phyloP scores from a whole-genome alignment of 176 grass and related monocot genomes.

The Aegilops umbellulata region DNA sequence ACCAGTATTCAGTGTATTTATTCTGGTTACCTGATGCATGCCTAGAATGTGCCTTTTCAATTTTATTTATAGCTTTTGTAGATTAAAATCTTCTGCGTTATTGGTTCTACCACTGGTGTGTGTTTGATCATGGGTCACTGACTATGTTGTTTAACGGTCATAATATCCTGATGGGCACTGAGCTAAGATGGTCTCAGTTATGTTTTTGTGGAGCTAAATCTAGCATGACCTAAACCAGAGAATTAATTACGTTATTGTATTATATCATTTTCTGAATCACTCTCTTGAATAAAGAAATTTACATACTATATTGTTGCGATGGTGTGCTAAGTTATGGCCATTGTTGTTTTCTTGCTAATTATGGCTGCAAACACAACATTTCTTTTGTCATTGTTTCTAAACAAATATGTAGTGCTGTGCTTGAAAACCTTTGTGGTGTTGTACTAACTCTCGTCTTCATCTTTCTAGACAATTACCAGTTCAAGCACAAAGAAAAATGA shows the following conservation, averaged over 20 bases:
- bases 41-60: not conserved
- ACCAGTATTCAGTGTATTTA: not conserved
- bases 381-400: not conserved
- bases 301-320: not conserved
- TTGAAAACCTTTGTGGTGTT: not conserved
- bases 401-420: not conserved
- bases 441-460: not conserved
- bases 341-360: conserved; percentile 42
- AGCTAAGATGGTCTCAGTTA: not conserved
- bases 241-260: not conserved
- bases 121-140: not conserved
- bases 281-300: not conserved
- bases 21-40: not conserved
- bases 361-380: conserved; percentile 6
- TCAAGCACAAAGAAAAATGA: conserved; percentile 64
- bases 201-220: not conserved
- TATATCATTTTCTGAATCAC: not conserved
- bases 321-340: not conserved
- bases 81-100: not conserved
- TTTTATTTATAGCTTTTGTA: not conserved
- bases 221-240: not conserved
- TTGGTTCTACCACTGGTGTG: not conserved
- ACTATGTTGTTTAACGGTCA: not conserved
- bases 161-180: not conserved
- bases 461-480: conserved; percentile 54